A percentile compares a stretch with the other conserved stretches of the same genome.
phyloP scores from a whole-genome alignment of 106 monocot species.

The Phalaenopsis equestris region DNA sequence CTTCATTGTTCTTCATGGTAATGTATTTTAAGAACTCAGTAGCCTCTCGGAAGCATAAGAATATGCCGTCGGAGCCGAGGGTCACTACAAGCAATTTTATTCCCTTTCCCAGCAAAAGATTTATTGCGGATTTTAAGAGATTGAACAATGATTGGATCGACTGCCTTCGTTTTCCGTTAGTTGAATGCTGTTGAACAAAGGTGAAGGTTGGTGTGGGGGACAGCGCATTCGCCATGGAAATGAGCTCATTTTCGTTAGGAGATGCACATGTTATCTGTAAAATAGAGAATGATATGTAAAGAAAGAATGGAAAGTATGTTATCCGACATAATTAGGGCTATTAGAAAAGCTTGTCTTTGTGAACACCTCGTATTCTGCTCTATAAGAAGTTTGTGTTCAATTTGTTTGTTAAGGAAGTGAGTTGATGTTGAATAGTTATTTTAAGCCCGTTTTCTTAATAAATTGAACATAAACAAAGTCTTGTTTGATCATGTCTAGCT shows the following conservation, averaged over 20 bases:
- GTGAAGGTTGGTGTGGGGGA: constrained; percentile 18
- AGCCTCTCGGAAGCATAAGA: constrained; percentile 43
- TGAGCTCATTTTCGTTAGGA: constrained; percentile 77
- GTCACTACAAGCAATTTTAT: constrained; percentile 63
- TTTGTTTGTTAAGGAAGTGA: too few species aligned
- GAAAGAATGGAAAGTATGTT: background rate
- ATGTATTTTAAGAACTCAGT: constrained; percentile 17
- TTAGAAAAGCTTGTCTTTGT: too few species aligned
- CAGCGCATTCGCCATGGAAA: constrained; percentile 68
- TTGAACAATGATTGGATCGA: constrained; percentile 39
- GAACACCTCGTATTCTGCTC: too few species aligned
- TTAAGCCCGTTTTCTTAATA: too few species aligned
- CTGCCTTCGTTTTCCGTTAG: background rate
- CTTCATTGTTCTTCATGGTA: constrained; percentile 7
- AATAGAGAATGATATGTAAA: background rate
- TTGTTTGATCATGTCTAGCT: too few species aligned
- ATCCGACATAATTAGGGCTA: background rate
- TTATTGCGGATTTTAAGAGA: constrained; percentile 48
- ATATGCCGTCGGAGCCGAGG: constrained; percentile 56
- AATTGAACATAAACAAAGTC: too few species aligned
- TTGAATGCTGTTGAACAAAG: constrained; percentile 2
- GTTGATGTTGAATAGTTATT: too few species aligned
- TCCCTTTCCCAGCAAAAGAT: constrained; percentile 47
- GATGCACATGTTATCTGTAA: constrained; percentile 64
- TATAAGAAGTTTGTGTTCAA: too few species aligned